phyloP scores from a whole-genome alignment of 257 asterid species.

The Cruciata laevipes region DNA sequence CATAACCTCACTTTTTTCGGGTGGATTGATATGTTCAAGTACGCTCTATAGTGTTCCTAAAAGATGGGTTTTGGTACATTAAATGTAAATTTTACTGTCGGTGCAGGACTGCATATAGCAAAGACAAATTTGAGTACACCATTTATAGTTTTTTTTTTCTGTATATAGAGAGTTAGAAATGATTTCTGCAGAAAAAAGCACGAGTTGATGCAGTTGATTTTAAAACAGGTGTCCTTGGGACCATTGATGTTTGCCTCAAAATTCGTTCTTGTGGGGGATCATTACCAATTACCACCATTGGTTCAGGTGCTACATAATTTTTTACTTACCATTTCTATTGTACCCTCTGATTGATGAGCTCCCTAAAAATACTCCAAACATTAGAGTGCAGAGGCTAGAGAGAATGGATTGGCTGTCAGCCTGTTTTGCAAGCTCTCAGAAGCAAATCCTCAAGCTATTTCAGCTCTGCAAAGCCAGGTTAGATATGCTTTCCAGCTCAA shows the following conservation, averaged over 20 bases:
- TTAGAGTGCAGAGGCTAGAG: slow-evolving; percentile 93
- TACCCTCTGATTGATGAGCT: slow-evolving; percentile 16
- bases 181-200: background rate
- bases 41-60: background rate
- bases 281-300: slow-evolving; percentile 96
- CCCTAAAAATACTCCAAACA: slow-evolving; percentile 20
- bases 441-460: slow-evolving; percentile 96
- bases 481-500: slow-evolving; percentile 15
- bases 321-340: slow-evolving; percentile 14
- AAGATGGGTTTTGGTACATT: too few relatives aligned
- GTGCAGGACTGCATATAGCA: background rate
- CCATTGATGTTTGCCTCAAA: slow-evolving; percentile 81
- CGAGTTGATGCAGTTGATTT: background rate
- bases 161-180: background rate
- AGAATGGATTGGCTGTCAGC: slow-evolving; percentile 84
- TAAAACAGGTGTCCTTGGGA: slow-evolving; percentile 78
- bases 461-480: slow-evolving; percentile 92
- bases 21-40: background rate
- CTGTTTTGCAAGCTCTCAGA: slow-evolving; percentile 93
- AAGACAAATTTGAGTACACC: background rate
- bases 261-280: slow-evolving; percentile 98
- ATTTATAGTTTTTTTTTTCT: background rate
- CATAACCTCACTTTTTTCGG: background rate
- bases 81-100: background rate
- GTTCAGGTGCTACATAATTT: slow-evolving; percentile 59